Conservation (phyloP, 2,329 filamentous ascomycete species). For the Curvularia verruculosa region DNA sequence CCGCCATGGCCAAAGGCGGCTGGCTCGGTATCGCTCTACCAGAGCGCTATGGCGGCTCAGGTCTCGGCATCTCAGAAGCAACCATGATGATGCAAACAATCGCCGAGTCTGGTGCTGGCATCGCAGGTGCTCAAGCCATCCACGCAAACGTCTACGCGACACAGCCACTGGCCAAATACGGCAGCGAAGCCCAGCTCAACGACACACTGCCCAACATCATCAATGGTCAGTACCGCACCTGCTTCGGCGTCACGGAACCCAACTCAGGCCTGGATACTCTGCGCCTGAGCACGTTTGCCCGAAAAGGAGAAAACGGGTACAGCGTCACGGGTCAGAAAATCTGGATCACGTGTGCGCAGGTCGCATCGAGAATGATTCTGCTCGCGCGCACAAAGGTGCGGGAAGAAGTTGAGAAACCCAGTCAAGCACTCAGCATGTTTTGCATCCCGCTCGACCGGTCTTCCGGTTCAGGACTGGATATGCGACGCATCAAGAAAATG, state of each 20-base stretch:
- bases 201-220: conserved; percentile 73
- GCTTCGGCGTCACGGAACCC: conserved; percentile 86
- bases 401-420: conserved; percentile 70
- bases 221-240: conserved; percentile 71
- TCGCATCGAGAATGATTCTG: conserved; percentile 82
- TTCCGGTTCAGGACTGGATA: conserved; percentile 63
- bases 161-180: conserved; percentile 75
- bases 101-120: conserved; percentile 77
- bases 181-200: conserved; percentile 67
- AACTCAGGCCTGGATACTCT: conserved; percentile 81
- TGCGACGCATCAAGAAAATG: conserved; percentile 83
- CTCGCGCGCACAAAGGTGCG: conserved; percentile 76
- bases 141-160: conserved; percentile 75
- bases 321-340: conserved; percentile 80
- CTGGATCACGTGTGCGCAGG: conserved; percentile 86
- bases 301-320: conserved; percentile 63
- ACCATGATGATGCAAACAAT: conserved; percentile 90
- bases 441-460: conserved; percentile 74
- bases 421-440: conserved; percentile 79
- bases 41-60: conserved; percentile 74
- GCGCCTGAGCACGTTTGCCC: conserved; percentile 58
- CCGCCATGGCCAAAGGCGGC: conserved; percentile 73
- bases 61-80: conserved; percentile 78
- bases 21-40: conserved; percentile 84
- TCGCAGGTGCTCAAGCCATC: conserved; percentile 68